These are phyloP conservation scores for Lentinus tigrinus DNA, from an alignment of 768 basidiomycete genomes.

Conservation along the genomic window DNA sequence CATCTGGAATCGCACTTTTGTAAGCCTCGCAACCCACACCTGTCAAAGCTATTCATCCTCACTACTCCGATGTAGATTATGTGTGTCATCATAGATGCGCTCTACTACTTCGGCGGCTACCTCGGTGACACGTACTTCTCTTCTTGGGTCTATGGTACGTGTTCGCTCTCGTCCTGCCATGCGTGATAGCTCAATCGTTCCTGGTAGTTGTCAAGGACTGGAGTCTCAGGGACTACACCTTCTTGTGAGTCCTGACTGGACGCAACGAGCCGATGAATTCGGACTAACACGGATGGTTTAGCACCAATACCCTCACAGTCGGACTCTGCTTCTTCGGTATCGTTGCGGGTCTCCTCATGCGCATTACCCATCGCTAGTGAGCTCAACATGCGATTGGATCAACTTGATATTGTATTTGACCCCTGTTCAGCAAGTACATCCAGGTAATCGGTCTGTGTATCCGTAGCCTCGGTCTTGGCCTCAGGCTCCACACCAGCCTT, in stretches of 20 bases:
- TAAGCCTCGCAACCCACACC: not conserved
- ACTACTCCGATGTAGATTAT: not conserved
- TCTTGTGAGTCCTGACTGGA: too few relatives aligned
- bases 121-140: constrained; percentile 19
- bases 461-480: constrained; percentile 18
- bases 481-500: constrained; percentile 16
- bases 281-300: too few relatives aligned
- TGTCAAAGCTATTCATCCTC: too few relatives aligned
- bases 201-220: constrained; percentile 29
- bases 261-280: too few relatives aligned
- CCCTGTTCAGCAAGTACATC: constrained; percentile 31
- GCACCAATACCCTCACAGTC: constrained; percentile 32
- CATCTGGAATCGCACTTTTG: constrained; percentile 28
- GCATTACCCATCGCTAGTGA: constrained; percentile 35
- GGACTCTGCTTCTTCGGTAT: constrained; percentile 43
- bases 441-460: constrained; percentile 33
- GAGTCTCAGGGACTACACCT: constrained; percentile 26
- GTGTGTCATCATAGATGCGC: not conserved
- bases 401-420: too few relatives aligned
- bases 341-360: constrained; percentile 40
- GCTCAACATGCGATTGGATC: too few relatives aligned
- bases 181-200: not conserved
- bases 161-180: not conserved
- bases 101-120: not conserved
- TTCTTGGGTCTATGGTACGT: constrained; percentile 26